Conservation (phyloP, 1,284 basidiomycete species). For the Moniliella sp. region DNA sequence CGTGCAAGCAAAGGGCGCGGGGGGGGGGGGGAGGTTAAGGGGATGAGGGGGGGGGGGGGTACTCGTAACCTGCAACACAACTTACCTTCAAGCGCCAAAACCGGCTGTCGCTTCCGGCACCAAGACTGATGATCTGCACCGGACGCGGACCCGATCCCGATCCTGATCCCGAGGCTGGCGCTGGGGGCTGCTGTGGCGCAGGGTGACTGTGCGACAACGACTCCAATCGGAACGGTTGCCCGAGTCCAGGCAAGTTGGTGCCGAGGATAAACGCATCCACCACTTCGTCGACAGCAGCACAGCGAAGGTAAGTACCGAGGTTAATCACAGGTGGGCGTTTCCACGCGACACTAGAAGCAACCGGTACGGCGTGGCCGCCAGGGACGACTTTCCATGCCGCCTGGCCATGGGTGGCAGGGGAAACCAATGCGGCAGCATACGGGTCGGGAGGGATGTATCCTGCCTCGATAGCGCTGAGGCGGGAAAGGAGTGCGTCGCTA, state of each 20-base stretch:
- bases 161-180: too few species aligned
- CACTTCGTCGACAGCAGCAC: constrained; percentile 54
- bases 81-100: too few species aligned
- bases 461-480: constrained; percentile 5
- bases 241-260: too few species aligned
- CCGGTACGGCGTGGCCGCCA: background rate
- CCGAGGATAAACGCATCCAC: too few species aligned
- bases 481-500: constrained; percentile 6
- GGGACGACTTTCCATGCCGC: background rate
- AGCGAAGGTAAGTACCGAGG: constrained; percentile 71
- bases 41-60: too few species aligned
- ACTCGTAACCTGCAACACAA: too few species aligned
- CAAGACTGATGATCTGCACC: constrained; percentile 75
- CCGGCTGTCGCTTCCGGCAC: constrained; percentile 72
- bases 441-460: constrained; percentile 5
- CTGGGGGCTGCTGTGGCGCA: too few species aligned
- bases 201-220: too few species aligned
- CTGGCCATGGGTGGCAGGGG: background rate
- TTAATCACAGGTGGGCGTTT: constrained; percentile 66
- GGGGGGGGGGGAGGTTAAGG: too few species aligned
- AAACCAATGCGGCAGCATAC: constrained; percentile 1
- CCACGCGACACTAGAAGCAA: constrained; percentile 34
- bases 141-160: too few species aligned
- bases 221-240: too few species aligned
- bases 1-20: too few species aligned